A percentile compares a stretch with the other conserved stretches of the same genome.
These are phyloP conservation scores for Lathyrus aphaca DNA, from an alignment of 306 rosid species.

Conservation along the genomic window DNA sequence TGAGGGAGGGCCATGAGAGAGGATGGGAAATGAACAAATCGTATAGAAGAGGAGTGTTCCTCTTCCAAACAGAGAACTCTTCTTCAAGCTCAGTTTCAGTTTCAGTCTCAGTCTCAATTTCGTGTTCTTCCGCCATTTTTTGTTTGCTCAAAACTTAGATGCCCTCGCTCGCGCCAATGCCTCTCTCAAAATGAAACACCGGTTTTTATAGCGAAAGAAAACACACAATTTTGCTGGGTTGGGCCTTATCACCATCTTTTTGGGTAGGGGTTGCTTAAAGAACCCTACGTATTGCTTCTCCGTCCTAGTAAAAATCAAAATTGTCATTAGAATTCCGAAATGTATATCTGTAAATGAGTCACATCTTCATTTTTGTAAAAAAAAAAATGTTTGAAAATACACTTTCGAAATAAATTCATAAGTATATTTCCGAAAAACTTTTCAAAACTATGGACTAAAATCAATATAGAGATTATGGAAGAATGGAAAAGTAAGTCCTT, in stretches of 20 bases:
- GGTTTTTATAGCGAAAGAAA: background rate
- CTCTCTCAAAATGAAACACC: slow-evolving; percentile 28
- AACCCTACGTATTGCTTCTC: too few species aligned
- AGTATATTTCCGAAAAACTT: too few species aligned
- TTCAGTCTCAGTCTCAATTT: background rate
- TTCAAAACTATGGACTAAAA: too few species aligned
- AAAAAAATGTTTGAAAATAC: too few species aligned
- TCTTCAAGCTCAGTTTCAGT: slow-evolving; percentile 54
- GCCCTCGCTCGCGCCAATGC: slow-evolving; percentile 38
- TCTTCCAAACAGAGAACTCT: slow-evolving; percentile 86
- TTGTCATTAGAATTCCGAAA: too few species aligned
- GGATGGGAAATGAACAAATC: slow-evolving; percentile 77
- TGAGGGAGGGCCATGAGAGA: slow-evolving; percentile 94
- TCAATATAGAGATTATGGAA: too few species aligned
- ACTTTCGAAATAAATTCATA: too few species aligned
- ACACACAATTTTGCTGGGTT: background rate
- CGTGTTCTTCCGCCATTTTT: slow-evolving; percentile 57
- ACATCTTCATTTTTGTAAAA: too few species aligned
- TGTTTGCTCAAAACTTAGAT: slow-evolving; percentile 31
- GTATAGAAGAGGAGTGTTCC: slow-evolving; percentile 77
- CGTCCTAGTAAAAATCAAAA: too few species aligned
- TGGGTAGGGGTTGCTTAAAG: too few species aligned
- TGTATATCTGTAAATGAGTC: too few species aligned
- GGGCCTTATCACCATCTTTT: background rate
- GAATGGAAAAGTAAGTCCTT: too few species aligned